phyloP scores from a whole-genome alignment of 225 moss, liverwort and hornwort genomes.

The Asterella californica region DNA sequence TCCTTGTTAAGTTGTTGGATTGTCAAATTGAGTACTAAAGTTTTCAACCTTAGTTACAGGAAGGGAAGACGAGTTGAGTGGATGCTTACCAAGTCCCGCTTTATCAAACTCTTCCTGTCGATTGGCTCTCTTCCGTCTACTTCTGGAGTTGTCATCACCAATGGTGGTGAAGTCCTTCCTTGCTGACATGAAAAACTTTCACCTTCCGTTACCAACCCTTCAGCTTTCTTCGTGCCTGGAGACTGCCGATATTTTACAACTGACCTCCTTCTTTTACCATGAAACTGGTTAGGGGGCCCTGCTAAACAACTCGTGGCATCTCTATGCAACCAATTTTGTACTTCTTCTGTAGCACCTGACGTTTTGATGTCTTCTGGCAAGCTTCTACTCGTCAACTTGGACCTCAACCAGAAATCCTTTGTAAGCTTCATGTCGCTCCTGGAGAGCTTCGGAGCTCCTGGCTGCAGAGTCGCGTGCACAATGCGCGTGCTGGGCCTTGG shows the following conservation, averaged over 20 bases:
- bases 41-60: neutral
- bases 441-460: constrained; percentile 21
- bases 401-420: constrained; percentile 22
- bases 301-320: constrained; percentile 26
- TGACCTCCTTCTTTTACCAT: constrained; percentile 11
- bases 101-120: constrained; percentile 13
- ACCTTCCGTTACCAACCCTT: constrained; percentile 10
- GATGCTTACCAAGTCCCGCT: constrained; percentile 19
- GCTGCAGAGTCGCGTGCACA: constrained; percentile 17
- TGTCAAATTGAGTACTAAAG: no score
- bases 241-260: constrained; percentile 18
- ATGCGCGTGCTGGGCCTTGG: constrained; percentile 25
- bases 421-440: constrained; percentile 26
- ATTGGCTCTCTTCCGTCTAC: neutral
- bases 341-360: constrained; percentile 35
- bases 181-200: constrained; percentile 4
- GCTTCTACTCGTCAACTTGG: constrained; percentile 36
- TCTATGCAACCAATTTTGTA: constrained; percentile 41
- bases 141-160: constrained; percentile 25
- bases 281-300: constrained; percentile 6
- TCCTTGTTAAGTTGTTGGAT: neutral
- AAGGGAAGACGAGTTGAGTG: neutral
- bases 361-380: constrained; percentile 32
- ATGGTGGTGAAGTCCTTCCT: constrained; percentile 21
- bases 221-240: constrained; percentile 18